These are phyloP conservation scores for Melocanna baccifera DNA, from an alignment of 176 grass and related monocot species.

Conservation along the genomic window DNA sequence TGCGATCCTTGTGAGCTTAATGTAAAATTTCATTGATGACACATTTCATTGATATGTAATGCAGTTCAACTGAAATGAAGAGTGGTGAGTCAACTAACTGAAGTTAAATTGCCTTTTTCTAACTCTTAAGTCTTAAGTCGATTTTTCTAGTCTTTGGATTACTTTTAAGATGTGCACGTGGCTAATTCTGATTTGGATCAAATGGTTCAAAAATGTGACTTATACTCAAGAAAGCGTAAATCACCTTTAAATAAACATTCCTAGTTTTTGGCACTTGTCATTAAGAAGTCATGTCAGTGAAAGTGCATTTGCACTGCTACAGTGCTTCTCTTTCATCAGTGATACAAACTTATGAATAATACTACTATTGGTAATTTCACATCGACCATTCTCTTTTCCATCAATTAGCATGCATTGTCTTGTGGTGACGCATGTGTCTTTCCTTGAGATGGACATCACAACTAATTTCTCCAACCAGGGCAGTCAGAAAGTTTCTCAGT, in stretches of 20 bases:
- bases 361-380: background rate
- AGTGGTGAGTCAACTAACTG: background rate
- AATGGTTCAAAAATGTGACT: too few relatives aligned
- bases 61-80: background rate
- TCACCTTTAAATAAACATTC: too few relatives aligned
- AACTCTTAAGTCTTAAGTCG: too few relatives aligned
- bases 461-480: conserved; percentile 14
- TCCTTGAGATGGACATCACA: conserved; percentile 8
- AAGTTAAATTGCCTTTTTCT: too few relatives aligned
- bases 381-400: background rate
- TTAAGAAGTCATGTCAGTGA: background rate
- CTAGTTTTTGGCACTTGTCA: background rate
- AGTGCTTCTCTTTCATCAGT: background rate
- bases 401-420: background rate
- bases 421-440: conserved; percentile 11
- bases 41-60: background rate
- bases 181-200: too few relatives aligned
- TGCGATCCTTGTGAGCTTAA: background rate
- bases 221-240: too few relatives aligned
- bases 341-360: background rate
- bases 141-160: too few relatives aligned
- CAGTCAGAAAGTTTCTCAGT: background rate
- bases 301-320: background rate
- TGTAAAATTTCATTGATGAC: background rate
- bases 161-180: too few relatives aligned